These are phyloP conservation scores for Rhynchosporium agropyri DNA, from an alignment of 2,329 filamentous ascomycete genomes.

Conservation along the genomic window DNA sequence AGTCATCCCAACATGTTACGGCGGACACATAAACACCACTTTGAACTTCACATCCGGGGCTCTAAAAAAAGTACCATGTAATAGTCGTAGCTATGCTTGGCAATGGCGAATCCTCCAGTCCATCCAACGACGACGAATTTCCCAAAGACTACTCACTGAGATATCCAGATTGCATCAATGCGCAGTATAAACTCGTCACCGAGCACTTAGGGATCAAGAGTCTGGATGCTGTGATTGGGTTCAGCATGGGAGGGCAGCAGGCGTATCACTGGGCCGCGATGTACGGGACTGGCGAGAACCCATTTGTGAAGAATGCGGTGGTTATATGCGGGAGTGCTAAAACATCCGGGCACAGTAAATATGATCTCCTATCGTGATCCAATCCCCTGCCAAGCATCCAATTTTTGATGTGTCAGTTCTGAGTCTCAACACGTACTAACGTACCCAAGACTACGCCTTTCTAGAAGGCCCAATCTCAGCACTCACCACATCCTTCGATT, in stretches of 20 bases:
- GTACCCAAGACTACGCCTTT: constrained; percentile 46
- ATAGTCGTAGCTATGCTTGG: constrained; percentile 52
- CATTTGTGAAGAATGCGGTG: constrained; percentile 45
- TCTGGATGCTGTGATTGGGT: constrained; percentile 49
- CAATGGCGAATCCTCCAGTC: constrained; percentile 52
- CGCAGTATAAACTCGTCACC: constrained; percentile 47
- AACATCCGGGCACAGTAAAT: constrained; percentile 48
- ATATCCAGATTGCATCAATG: constrained; percentile 49
- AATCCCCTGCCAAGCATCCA: not conserved
- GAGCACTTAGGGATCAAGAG: constrained; percentile 42
- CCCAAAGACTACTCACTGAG: constrained; percentile 42
- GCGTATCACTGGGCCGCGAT: constrained; percentile 51
- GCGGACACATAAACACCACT: constrained; percentile 53
- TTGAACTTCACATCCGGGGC: constrained; percentile 50
- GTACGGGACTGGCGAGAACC: constrained; percentile 43
- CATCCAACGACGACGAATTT: constrained; percentile 49
- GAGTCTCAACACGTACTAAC: not conserved
- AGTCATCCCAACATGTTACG: constrained; percentile 58
- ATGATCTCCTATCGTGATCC: not conserved
- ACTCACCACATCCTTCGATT: constrained; percentile 47
- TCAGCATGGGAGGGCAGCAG: constrained; percentile 55
- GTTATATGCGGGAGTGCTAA: constrained; percentile 51
- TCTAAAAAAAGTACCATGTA: constrained; percentile 49
- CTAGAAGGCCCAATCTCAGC: constrained; percentile 51
- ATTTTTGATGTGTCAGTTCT: not conserved